phyloP scores from a whole-genome alignment of 441 rosid species.

The Brassica hybrid region DNA sequence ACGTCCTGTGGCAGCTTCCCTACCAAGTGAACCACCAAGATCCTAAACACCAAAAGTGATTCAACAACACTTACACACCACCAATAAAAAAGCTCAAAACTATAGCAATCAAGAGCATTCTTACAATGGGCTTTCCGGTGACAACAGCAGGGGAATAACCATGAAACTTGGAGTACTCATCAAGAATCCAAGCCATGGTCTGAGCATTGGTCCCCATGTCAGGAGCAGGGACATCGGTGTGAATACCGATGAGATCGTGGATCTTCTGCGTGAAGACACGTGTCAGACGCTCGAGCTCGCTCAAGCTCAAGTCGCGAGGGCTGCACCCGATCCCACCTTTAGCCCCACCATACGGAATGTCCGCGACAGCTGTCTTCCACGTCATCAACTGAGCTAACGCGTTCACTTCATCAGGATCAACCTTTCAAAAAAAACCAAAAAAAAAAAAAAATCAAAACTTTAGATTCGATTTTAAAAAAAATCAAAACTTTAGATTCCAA shows the following conservation, averaged over 20 bases:
- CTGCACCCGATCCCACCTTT: constrained; percentile 97
- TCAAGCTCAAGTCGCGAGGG: constrained; percentile 72
- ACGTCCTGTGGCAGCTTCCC: no score
- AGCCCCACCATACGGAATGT: constrained; percentile 98
- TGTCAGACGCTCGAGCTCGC: constrained; percentile 91
- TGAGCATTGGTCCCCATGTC: constrained; percentile 99
- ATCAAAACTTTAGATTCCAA: background rate
- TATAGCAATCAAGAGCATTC: background rate
- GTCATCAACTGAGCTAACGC: constrained; percentile 99
- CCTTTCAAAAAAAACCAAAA: constrained; percentile 48
- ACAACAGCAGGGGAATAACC: constrained; percentile 98
- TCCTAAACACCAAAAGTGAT: background rate
- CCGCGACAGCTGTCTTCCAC: constrained; percentile 97
- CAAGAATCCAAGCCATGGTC: constrained; percentile 99
- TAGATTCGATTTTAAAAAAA: no score
- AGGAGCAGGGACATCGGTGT: constrained; percentile 97
- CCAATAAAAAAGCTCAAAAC: no score
- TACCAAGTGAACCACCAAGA: no score
- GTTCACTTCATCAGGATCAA: constrained; percentile 97
- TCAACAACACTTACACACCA: no score
- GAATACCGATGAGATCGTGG: constrained; percentile 92
- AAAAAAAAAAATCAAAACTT: background rate
- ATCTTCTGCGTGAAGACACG: constrained; percentile 99
- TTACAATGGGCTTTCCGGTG: constrained; percentile 94
- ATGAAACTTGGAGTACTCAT: constrained; percentile 97